Conservation (phyloP, 2,329 filamentous ascomycete species). For the Xylaria sp. region DNA sequence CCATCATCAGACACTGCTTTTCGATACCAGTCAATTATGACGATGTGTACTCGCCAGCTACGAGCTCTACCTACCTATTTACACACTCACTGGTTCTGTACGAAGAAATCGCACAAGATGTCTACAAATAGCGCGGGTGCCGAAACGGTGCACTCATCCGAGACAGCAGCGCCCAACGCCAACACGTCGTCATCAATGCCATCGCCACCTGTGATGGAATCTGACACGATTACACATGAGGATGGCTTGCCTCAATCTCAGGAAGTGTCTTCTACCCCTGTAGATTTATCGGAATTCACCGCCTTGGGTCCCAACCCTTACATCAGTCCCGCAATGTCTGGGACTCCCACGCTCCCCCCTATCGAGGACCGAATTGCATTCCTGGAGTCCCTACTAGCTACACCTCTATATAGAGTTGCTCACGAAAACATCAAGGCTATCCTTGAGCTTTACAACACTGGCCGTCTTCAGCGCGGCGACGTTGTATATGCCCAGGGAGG, state of each 20-base stretch:
- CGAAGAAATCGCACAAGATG: not conserved
- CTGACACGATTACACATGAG: not conserved
- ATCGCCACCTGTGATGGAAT: not conserved
- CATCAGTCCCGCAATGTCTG: not conserved
- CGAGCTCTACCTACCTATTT: no score
- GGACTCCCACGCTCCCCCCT: not conserved
- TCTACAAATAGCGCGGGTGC: not conserved
- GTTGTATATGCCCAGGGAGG: not conserved
- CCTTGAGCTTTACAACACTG: not conserved
- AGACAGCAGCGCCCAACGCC: not conserved
- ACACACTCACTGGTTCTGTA: not conserved
- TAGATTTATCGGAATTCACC: not conserved
- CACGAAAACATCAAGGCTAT: not conserved
- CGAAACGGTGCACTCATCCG: not conserved
- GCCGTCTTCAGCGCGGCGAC: not conserved
- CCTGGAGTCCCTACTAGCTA: not conserved
- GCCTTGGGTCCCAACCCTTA: not conserved
- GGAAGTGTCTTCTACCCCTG: no score
- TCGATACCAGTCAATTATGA: no score
- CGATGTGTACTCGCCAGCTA: no score
- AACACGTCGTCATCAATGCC: not conserved
- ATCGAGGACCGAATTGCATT: not conserved
- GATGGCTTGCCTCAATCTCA: not conserved
- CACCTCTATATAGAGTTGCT: not conserved
- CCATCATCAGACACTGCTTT: no score